Conservation (phyloP, 371 early-diverging fungal genomes). For the Mucor piriformis region DNA sequence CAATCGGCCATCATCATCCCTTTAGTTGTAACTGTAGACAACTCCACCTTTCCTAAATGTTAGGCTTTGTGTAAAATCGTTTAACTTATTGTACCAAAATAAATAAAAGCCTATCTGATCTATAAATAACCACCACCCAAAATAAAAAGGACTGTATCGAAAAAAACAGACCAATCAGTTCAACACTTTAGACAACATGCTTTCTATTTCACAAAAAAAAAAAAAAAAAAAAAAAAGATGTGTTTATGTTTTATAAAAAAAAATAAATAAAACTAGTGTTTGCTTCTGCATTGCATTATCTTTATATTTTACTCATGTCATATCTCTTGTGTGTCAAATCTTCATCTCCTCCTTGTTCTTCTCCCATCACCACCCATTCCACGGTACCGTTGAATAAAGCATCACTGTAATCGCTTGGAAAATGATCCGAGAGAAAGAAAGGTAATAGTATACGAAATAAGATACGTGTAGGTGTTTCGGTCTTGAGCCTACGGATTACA, state of each 20-base stretch:
- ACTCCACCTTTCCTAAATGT: slow-evolving; percentile 26
- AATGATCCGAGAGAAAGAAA: slow-evolving; percentile 63
- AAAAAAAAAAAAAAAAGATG: neutral
- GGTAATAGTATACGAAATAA: slow-evolving; percentile 54
- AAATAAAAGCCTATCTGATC: neutral
- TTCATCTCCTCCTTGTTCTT: slow-evolving; percentile 30
- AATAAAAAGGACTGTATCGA: no score
- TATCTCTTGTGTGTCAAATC: neutral
- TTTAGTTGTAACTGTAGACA: slow-evolving; percentile 18
- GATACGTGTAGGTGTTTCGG: slow-evolving; percentile 51
- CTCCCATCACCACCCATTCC: slow-evolving; percentile 45
- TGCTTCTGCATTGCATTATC: slow-evolving; percentile 3
- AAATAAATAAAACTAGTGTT: neutral
- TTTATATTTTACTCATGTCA: neutral
- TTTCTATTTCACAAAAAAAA: neutral
- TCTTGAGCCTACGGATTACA: slow-evolving; percentile 49
- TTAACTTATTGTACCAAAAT: neutral
- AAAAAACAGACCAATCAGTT: no score
- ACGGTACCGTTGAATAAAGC: slow-evolving; percentile 45
- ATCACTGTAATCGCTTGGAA: slow-evolving; percentile 56
- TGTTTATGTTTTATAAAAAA: neutral
- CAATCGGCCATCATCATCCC: slow-evolving; percentile 22
- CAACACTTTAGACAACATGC: neutral
- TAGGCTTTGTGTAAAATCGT: neutral
- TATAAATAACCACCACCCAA: no score